Conservation (phyloP, 1,284 basidiomycete species). For the Puccinia novopanici region DNA sequence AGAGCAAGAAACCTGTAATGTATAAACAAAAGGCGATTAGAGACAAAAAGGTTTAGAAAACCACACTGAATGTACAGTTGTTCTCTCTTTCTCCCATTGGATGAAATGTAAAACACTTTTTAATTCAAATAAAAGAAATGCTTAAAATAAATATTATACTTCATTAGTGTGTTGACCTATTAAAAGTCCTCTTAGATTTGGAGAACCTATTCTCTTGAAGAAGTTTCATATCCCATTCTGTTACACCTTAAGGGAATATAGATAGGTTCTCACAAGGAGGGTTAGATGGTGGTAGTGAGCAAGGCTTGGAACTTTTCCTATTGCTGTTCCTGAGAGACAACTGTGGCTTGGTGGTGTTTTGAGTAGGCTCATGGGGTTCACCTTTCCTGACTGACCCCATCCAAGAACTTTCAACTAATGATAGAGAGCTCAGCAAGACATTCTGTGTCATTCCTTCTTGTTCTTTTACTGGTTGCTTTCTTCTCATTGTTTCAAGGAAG, state of each 20-base stretch:
- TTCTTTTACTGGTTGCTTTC: background rate
- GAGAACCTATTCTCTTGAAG: no score
- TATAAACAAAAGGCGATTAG: background rate
- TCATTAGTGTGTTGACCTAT: no score
- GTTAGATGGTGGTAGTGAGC: background rate
- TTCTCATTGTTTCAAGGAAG: constrained; percentile 25
- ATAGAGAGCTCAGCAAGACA: constrained; percentile 33
- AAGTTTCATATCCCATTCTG: no score
- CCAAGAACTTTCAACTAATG: constrained; percentile 22
- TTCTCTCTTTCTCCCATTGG: no score
- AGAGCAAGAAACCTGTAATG: constrained; percentile 39
- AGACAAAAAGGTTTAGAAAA: background rate
- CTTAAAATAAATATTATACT: no score
- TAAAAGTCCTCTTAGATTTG: no score
- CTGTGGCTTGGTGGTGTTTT: background rate
- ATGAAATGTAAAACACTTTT: no score
- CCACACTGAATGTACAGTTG: no score
- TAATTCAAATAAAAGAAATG: no score
- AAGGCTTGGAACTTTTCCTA: background rate
- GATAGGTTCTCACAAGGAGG: no score
- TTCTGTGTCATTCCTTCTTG: background rate
- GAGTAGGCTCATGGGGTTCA: background rate
- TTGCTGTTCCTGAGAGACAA: background rate
- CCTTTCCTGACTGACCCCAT: background rate
- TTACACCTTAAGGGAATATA: no score